A percentile compares a stretch with the other conserved stretches of the same genome.
Evolutionary conservation across 805 yeast genomes (phyloP).

Genomic region (Zygoascus tannicola): DNA sequence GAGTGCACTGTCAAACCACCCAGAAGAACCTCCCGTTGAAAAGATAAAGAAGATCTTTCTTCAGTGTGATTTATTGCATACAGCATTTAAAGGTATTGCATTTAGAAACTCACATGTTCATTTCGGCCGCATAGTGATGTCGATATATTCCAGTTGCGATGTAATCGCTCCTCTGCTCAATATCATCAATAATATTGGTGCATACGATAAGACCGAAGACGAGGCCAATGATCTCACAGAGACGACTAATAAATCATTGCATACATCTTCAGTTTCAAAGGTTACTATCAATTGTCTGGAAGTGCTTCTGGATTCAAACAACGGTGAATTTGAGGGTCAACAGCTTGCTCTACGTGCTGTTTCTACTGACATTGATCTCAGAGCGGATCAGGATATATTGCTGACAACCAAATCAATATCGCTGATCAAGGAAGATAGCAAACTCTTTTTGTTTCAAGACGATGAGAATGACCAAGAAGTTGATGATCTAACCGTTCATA

Average conservation of each 20-base stretch:
- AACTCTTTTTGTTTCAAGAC: too few relatives aligned
- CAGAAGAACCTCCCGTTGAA: background rate
- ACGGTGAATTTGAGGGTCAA: background rate
- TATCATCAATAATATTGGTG: background rate
- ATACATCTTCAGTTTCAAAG: background rate
- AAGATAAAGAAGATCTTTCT: background rate
- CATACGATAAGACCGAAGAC: background rate
- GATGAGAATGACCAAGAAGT: conserved; percentile 3
- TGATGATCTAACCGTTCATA: conserved; percentile 8
- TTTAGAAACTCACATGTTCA: conserved; percentile 19
- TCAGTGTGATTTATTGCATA: background rate
- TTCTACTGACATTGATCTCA: background rate
- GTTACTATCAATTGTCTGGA: background rate
- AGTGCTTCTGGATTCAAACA: background rate
- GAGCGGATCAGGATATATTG: background rate
- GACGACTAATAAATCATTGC: too few relatives aligned
- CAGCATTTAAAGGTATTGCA: conserved; percentile 21
- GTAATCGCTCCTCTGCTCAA: background rate
- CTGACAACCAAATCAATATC: background rate
- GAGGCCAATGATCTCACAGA: background rate
- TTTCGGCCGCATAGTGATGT: conserved; percentile 5
- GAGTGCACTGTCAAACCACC: conserved; percentile 56
- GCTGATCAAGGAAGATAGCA: background rate
- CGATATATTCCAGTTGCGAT: background rate
- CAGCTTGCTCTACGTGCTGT: background rate